Evolutionary conservation across 2,329 filamentous ascomycete species (phyloP), one percentile per base, ranked within the genome.

Genomic region (Hortaea sp.): DNA sequence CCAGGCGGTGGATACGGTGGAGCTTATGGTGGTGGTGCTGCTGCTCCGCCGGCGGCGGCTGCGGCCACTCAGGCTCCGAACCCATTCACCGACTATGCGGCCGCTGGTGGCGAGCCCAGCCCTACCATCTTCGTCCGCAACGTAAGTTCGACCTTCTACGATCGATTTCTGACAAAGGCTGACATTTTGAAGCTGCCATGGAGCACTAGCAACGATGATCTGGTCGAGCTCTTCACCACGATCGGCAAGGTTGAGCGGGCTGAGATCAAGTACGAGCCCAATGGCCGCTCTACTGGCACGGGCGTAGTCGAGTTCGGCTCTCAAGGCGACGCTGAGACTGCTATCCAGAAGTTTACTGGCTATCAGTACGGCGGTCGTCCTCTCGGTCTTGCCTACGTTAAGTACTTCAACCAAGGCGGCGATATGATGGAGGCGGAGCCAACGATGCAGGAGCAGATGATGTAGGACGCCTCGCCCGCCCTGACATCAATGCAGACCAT

Each of bases 201-300:
- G 92, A 97, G 92, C 29, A 98, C 92, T 11, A 95, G 89, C 73
- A 97, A 98, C 63, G 92, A 98, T 53, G 92, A 98, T 66, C 74
- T 98, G 28, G 81, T 97, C 47, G 92, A 98, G 65, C 77, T 98
- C 13, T 98, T 98, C 73, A 89, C 85, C 12, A 98, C 92, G 7
- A 98, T 98, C 61, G 92, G 92, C 53, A 95, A 95, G 67, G 92
- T 98, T 49, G 88, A 95, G 61, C 88, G 92, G 60, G 92, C 92
- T n/a, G 92, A 98, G 70, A 97, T 98, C 47, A 92, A 98, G 69
- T 97, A 98, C 63, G 92, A 98, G 67, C 85, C 87, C 4, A 97
- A 94, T 61, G 92, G 92, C 40, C 86, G 92, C 58, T 98, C 92
- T 49, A 85, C 88, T 53, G 92, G 92, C 53, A 92, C 86, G 49